Percentiles rank a stretch among this genome's conserved stretches.
Conservation (phyloP, 495 filamentous ascomycete species). For the Halenospora varia region DNA sequence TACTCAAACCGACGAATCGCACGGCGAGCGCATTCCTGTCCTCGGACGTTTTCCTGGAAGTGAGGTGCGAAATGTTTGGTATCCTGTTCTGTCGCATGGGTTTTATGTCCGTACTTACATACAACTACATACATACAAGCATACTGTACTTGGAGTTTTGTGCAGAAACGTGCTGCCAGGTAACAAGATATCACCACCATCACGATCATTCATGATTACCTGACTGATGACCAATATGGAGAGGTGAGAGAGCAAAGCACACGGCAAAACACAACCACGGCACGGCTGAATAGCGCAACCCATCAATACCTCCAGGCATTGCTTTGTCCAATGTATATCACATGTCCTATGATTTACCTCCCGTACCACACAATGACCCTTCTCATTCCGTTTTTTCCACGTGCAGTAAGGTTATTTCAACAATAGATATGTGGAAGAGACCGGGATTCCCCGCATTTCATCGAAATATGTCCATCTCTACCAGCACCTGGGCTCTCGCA, state of each 20-base stretch:
- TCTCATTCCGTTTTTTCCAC: background rate
- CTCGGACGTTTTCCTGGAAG: background rate
- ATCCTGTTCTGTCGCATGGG: background rate
- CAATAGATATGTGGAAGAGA: background rate
- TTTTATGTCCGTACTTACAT: background rate
- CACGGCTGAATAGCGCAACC: background rate
- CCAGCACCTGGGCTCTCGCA: too few relatives aligned
- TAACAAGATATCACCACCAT: too few relatives aligned
- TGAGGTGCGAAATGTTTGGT: background rate
- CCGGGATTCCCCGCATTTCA: background rate
- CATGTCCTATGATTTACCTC: background rate
- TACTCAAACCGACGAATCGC: background rate
- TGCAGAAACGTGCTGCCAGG: too few relatives aligned
- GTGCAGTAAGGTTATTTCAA: too few relatives aligned
- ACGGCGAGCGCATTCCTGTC: background rate
- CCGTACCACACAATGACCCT: background rate
- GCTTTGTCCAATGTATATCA: background rate
- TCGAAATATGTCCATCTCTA: too few relatives aligned
- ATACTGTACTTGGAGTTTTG: background rate
- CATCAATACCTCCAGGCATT: background rate
- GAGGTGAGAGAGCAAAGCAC: background rate
- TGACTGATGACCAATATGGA: too few relatives aligned
- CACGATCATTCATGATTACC: too few relatives aligned
- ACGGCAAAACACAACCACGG: background rate
- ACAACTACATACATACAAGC: background rate